Percentiles rank a stretch among this genome's conserved stretches.
Evolutionary conservation across 2,329 filamentous ascomycete genomes (phyloP).

Genomic region (Nannizzia gypsea): DNA sequence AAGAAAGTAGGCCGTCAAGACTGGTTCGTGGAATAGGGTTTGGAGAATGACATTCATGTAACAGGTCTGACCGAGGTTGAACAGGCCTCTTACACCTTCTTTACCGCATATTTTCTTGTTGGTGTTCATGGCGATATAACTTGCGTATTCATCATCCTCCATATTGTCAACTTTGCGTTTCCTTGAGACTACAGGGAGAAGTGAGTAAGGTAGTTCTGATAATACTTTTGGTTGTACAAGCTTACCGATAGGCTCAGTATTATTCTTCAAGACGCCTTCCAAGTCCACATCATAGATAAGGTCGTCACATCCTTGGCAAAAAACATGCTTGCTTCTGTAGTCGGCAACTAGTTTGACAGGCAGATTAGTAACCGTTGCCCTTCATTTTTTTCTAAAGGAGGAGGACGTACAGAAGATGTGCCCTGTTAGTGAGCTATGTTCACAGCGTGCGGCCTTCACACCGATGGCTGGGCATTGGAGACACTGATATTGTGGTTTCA

Average conservation of each 20-base stretch:
- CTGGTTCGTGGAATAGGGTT: constrained; percentile 82
- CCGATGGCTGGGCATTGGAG: constrained; percentile 27
- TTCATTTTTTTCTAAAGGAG: no score
- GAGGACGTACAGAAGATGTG: constrained; percentile 32
- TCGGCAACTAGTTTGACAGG: constrained; percentile 26
- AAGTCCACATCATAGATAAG: constrained; percentile 33
- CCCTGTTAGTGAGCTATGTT: constrained; percentile 28
- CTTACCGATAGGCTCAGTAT: neutral
- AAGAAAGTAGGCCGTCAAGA: constrained; percentile 84
- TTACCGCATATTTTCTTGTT: constrained; percentile 70
- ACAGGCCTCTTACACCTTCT: constrained; percentile 79
- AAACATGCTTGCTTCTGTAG: constrained; percentile 29
- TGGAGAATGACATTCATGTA: constrained; percentile 96
- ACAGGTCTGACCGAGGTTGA: constrained; percentile 96
- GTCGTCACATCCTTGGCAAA: constrained; percentile 31
- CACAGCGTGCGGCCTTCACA: constrained; percentile 22
- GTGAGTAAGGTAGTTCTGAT: neutral
- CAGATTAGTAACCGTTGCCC: constrained; percentile 11
- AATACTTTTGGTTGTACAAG: neutral
- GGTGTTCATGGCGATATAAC: constrained; percentile 67
- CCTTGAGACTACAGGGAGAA: constrained; percentile 14
- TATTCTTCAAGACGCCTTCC: constrained; percentile 24
- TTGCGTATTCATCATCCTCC: constrained; percentile 51
- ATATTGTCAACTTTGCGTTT: constrained; percentile 25
- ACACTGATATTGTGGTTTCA: constrained; percentile 32